Evolutionary conservation across 208 protist genomes (phyloP).

Genomic region (Trichomonas gallinae): DNA sequence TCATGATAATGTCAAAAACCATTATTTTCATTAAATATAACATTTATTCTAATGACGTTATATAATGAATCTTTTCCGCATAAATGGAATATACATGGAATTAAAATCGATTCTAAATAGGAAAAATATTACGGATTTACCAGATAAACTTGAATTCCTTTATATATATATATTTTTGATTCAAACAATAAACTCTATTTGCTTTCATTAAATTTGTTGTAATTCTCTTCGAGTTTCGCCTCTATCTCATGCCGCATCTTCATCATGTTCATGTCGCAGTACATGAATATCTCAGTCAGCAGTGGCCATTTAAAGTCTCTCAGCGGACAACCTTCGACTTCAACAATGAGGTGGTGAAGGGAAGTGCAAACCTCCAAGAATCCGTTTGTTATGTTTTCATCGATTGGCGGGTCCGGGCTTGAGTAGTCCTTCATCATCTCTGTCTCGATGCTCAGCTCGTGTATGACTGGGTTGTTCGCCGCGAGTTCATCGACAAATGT

Average conservation of each 20-base stretch:
- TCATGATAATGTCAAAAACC: too few relatives aligned
- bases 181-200: too few relatives aligned
- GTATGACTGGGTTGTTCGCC: background rate
- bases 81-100: too few relatives aligned
- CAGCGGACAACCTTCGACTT: background rate
- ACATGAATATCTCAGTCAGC: background rate
- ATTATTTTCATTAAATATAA: too few relatives aligned
- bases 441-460: background rate
- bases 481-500: background rate
- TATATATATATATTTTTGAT: too few relatives aligned
- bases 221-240: background rate
- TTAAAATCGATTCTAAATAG: too few relatives aligned
- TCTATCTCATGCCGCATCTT: background rate
- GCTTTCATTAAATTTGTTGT: background rate
- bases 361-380: background rate
- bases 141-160: too few relatives aligned
- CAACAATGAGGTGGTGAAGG: background rate
- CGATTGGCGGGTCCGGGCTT: background rate
- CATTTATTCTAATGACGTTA: too few relatives aligned
- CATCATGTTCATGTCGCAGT: background rate
- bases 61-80: too few relatives aligned
- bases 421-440: background rate
- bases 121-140: too few relatives aligned
- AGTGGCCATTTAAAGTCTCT: background rate
- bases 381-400: background rate